phyloP scores from a whole-genome alignment of 208 protist genomes.

The Herpetomonas muscarum region DNA sequence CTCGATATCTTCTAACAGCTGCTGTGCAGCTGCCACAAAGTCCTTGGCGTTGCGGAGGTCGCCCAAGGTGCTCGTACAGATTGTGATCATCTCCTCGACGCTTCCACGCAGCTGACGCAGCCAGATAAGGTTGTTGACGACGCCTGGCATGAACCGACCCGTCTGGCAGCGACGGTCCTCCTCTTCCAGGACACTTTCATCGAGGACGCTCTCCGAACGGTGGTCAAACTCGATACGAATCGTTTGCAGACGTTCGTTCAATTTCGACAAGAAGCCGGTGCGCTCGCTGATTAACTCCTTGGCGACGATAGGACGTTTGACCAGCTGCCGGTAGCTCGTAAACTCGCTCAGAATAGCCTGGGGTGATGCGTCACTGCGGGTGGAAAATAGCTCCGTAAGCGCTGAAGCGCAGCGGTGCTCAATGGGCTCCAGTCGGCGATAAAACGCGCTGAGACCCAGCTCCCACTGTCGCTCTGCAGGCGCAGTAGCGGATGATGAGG shows the following conservation, averaged over 20 bases:
- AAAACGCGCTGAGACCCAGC: conserved; percentile 56
- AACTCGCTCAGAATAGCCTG: conserved; percentile 88
- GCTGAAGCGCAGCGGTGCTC: conserved; percentile 77
- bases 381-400: conserved; percentile 71
- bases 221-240: conserved; percentile 88
- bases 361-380: conserved; percentile 55
- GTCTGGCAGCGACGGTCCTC: conserved; percentile 86
- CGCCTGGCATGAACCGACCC: conserved; percentile 86
- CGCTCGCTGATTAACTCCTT: conserved; percentile 85
- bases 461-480: conserved; percentile 61
- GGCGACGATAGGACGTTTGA: conserved; percentile 82
- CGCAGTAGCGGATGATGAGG: no score
- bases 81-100: conserved; percentile 74
- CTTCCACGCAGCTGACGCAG: conserved; percentile 76
- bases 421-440: conserved; percentile 77
- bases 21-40: conserved; percentile 51
- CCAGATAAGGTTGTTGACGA: conserved; percentile 92
- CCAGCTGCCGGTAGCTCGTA: conserved; percentile 70
- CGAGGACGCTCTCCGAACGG: conserved; percentile 63
- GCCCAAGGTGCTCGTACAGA: conserved; percentile 69
- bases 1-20: conserved; percentile 73
- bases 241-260: conserved; percentile 81
- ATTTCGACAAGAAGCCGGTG: conserved; percentile 76
- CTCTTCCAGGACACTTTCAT: conserved; percentile 72
- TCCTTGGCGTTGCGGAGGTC: conserved; percentile 68